Percentiles rank a stretch among this genome's conserved stretches.
Evolutionary conservation across 495 filamentous ascomycete species (phyloP).

Genomic region (Astrocystis sublimbata): DNA sequence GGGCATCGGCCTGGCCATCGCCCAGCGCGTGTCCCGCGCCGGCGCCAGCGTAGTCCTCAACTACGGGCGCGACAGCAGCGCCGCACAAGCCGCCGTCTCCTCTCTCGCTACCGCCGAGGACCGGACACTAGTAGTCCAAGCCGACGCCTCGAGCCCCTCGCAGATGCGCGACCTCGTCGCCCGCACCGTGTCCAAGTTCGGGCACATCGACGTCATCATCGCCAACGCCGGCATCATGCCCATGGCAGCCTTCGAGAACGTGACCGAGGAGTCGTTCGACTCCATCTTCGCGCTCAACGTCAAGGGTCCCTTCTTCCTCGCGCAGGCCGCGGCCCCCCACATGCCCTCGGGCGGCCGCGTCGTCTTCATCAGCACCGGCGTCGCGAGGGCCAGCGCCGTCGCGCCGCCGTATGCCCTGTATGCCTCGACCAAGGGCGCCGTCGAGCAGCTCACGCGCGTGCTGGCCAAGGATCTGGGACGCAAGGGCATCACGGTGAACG

Average conservation of each 20-base stretch:
- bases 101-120: constrained; percentile 39
- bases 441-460: constrained; percentile 66
- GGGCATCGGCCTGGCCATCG: constrained; percentile 63
- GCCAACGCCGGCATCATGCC: constrained; percentile 59
- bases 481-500: constrained; percentile 63
- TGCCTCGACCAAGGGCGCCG: constrained; percentile 61
- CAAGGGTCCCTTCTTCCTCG: constrained; percentile 67
- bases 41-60: constrained; percentile 66
- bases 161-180: constrained; percentile 62
- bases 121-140: constrained; percentile 59
- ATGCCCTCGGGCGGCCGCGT: constrained; percentile 58
- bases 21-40: constrained; percentile 51
- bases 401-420: constrained; percentile 62
- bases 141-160: constrained; percentile 60
- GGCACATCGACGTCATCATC: constrained; percentile 65
- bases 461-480: constrained; percentile 63
- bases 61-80: constrained; percentile 51
- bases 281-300: constrained; percentile 57
- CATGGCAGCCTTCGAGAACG: constrained; percentile 51
- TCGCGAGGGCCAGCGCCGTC: constrained; percentile 45
- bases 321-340: constrained; percentile 59
- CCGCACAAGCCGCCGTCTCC: constrained; percentile 57
- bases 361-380: constrained; percentile 59
- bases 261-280: constrained; percentile 62
- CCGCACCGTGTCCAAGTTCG: constrained; percentile 60